These are phyloP conservation scores for Vanderwaltozyma verrucispora DNA, from an alignment of 805 yeast genomes.

Conservation along the genomic window DNA sequence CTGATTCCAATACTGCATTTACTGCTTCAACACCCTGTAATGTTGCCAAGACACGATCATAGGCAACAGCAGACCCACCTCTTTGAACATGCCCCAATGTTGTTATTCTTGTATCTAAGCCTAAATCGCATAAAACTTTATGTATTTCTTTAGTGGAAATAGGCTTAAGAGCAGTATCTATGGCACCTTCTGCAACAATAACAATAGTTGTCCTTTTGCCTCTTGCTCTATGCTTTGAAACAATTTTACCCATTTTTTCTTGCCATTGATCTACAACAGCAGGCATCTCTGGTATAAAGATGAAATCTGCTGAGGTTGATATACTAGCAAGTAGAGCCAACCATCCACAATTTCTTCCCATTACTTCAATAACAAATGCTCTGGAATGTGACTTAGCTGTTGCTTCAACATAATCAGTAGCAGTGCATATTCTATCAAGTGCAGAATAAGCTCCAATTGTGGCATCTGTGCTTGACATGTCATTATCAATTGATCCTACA, in stretches of 20 bases:
- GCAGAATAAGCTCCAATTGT: constrained; percentile 78
- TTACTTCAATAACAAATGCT: constrained; percentile 79
- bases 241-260: constrained; percentile 53
- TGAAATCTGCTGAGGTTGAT: constrained; percentile 72
- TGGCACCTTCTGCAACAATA: constrained; percentile 78
- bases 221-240: constrained; percentile 50
- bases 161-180: constrained; percentile 54
- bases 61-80: constrained; percentile 75
- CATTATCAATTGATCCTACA: constrained; percentile 74
- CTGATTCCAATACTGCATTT: constrained; percentile 54
- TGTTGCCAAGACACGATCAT: constrained; percentile 61
- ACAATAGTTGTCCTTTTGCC: constrained; percentile 74
- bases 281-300: constrained; percentile 72
- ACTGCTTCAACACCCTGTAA: constrained; percentile 78
- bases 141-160: constrained; percentile 57
- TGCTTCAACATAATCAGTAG: constrained; percentile 69
- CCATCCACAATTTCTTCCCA: constrained; percentile 91
- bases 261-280: constrained; percentile 54
- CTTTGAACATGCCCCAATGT: constrained; percentile 74
- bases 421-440: constrained; percentile 59
- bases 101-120: constrained; percentile 68
- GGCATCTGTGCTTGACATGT: constrained; percentile 68
- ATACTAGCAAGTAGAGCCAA: constrained; percentile 71
- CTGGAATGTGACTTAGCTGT: constrained; percentile 75
- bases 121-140: constrained; percentile 55